Conservation (phyloP, 306 rosid genomes). For the Glycine latifolia region DNA sequence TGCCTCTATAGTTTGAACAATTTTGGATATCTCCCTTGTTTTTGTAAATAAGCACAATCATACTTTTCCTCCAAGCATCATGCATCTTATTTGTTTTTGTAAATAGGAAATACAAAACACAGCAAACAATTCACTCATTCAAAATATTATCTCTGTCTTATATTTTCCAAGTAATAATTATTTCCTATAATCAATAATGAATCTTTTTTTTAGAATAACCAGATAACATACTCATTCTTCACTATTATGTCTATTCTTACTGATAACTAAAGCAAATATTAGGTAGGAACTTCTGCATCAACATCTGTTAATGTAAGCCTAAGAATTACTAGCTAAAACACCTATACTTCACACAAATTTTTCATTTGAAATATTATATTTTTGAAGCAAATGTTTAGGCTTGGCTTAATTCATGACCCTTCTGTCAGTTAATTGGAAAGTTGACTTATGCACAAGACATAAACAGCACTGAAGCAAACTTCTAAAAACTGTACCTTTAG, state of each 20-base stretch:
- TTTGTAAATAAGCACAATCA: no score
- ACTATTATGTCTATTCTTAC: background rate
- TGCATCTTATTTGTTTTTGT: no score
- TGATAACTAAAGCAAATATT: slow-evolving; percentile 16
- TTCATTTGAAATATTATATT: background rate
- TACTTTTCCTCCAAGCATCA: no score
- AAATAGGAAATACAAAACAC: slow-evolving; percentile 12
- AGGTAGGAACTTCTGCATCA: slow-evolving; percentile 34
- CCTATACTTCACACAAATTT: background rate
- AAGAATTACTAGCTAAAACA: background rate
- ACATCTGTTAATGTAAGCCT: background rate
- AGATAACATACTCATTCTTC: slow-evolving; percentile 10
- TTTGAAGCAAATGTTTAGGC: slow-evolving; percentile 4
- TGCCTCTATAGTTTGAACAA: no score
- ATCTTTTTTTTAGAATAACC: background rate
- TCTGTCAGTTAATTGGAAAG: slow-evolving; percentile 10
- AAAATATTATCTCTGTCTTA: background rate
- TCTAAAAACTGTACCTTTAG: slow-evolving; percentile 65
- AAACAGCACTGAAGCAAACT: slow-evolving; percentile 9
- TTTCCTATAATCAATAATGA: background rate
- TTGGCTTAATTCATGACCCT: background rate
- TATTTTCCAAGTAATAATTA: slow-evolving; percentile 10
- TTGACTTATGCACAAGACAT: slow-evolving; percentile 5
- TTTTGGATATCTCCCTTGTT: no score
- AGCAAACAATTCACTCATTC: background rate